Percentiles rank a stretch among this genome's conserved stretches.
Evolutionary conservation across 352 stramenopile genomes (phyloP).

Genomic region (Phytophthora parvispora): DNA sequence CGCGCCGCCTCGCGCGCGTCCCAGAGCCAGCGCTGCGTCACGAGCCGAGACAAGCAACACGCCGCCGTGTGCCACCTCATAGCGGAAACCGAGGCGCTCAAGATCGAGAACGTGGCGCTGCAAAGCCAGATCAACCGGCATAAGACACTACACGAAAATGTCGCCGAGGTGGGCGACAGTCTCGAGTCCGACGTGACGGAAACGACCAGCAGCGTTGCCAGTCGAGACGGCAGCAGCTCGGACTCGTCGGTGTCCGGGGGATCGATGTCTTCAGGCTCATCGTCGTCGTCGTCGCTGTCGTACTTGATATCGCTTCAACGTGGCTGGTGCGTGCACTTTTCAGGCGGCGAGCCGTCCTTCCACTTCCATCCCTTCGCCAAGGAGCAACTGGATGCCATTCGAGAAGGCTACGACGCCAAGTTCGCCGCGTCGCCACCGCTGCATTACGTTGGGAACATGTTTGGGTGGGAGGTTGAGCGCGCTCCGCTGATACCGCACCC

Average conservation of each 20-base stretch:
- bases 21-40: neutral
- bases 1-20: constrained; percentile 26
- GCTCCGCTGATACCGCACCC: constrained; percentile 23
- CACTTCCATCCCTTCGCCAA: constrained; percentile 47
- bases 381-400: constrained; percentile 34
- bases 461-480: constrained; percentile 48
- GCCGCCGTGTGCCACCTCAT: constrained; percentile 34
- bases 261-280: constrained; percentile 19
- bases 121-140: constrained; percentile 32
- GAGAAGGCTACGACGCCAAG: constrained; percentile 39
- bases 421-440: constrained; percentile 26
- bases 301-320: constrained; percentile 17
- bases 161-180: constrained; percentile 11
- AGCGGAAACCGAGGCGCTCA: constrained; percentile 47
- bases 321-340: constrained; percentile 39
- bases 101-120: constrained; percentile 50
- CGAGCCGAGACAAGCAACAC: constrained; percentile 16
- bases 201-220: constrained; percentile 17
- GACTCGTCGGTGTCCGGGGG: constrained; percentile 20
- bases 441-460: constrained; percentile 26
- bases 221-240: constrained; percentile 34
- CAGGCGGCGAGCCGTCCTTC: constrained; percentile 39
- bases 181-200: constrained; percentile 11
- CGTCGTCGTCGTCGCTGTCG: constrained; percentile 26
- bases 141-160: constrained; percentile 23